Conservation (phyloP, 306 rosid species). For the Delonix regia region DNA sequence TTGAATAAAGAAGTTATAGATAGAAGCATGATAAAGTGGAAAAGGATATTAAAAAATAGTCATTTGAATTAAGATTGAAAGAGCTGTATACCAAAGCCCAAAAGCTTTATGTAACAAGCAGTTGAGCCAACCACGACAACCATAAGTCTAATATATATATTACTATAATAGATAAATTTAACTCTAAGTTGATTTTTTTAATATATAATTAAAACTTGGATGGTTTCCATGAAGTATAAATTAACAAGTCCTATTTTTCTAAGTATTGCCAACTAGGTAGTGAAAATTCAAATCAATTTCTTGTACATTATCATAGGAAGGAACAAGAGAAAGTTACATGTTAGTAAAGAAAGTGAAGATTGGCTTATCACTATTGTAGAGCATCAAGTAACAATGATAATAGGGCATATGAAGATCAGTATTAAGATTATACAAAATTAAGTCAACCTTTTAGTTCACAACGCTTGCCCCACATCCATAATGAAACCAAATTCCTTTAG, state of each 20-base stretch:
- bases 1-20: not conserved
- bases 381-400: conserved; percentile 94
- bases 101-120: not conserved
- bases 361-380: conserved; percentile 60
- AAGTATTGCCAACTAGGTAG: not conserved
- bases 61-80: not conserved
- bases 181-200: not conserved
- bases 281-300: not conserved
- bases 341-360: not conserved
- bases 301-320: not conserved
- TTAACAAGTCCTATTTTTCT: not conserved
- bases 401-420: conserved; percentile 88
- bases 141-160: not conserved
- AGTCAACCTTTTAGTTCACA: conserved; percentile 91
- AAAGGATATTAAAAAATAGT: not conserved
- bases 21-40: not conserved
- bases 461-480: conserved; percentile 66
- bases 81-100: not conserved
- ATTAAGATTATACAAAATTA: conserved; percentile 78
- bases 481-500: not conserved
- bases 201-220: not conserved
- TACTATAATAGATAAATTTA: not conserved
- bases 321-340: not conserved
- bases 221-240: not conserved
- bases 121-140: not conserved